Base-by-base conservation (phyloP, 805 yeast species). In the Naumovozyma castellii region DNA sequence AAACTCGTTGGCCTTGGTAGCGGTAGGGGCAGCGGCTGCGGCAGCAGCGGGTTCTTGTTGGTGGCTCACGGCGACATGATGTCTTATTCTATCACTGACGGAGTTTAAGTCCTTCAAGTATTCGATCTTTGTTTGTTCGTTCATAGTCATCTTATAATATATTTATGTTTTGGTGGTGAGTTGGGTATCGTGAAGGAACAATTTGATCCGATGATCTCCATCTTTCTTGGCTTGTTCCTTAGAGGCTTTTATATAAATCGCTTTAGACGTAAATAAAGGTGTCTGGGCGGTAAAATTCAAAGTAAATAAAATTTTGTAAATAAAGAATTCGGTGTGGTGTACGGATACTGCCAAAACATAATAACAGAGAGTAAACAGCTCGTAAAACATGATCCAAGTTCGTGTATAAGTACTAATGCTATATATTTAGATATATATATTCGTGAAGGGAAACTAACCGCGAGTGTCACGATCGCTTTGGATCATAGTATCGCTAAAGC, bases 1-100 rank as follows among this genome's bases (percentile, higher is more conserved):
- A 48, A 63, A 56, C 12, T 48, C 48, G 2, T 51, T 4, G 13
- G n/a, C 36, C 12, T 18, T 32, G 30, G 38, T 29, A 34, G 36
- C 5, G 31, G n/a, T 19, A 17, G 8, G 32, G 4, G 40, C 43
- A 27, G 43, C 44, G 27, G 42, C 42, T 33, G 40, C 47, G 5
- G 32, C 8, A 9, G 8, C 34, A n/a, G 5, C 18, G 10, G 37
- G 34, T 6, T 43, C 38, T 36, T 43, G 47, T 35, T 46, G 45
- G 16, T 29, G 32, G 32, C 32, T 29, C 14, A 29, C 15, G 14
- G 25, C 22, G 19, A 43, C 37, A 27, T 41, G 42, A 19, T 45
- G 39, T 38, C 41, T 45, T 15, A 45, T 40, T 32, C 46, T 40
- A 32, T 45, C 49, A 14, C 37, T 25, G 18, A 34, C 31, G 18